phyloP scores from a whole-genome alignment of 768 basidiomycete species.

The Strobilomyces dryophilus region DNA sequence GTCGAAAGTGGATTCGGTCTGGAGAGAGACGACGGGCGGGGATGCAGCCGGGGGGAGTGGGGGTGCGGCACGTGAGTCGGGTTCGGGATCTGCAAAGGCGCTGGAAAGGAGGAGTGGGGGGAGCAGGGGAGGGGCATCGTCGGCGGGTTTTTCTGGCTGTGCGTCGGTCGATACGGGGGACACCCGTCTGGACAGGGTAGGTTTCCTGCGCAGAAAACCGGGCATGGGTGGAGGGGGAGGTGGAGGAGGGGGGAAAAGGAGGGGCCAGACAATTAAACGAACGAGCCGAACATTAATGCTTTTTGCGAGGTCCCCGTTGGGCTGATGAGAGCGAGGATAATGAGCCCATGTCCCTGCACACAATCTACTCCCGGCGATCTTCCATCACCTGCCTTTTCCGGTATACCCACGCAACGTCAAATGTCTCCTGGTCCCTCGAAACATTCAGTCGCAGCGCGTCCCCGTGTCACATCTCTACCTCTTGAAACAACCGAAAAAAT shows the following conservation, averaged over 20 bases:
- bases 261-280: constrained; percentile 8
- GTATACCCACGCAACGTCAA: constrained; percentile 5
- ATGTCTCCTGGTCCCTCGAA: constrained; percentile 1
- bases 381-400: constrained; percentile 15
- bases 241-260: not conserved
- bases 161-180: not conserved
- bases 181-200: constrained; percentile 20
- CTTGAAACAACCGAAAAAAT: not conserved
- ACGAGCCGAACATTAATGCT: constrained; percentile 5
- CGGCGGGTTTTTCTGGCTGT: not conserved
- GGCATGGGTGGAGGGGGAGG: constrained; percentile 34
- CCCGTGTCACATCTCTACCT: not conserved
- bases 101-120: constrained; percentile 42
- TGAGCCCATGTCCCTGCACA: constrained; percentile 5
- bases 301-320: constrained; percentile 1
- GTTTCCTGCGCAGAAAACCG: constrained; percentile 54
- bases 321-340: not conserved
- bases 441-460: constrained; percentile 6
- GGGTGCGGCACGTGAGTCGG: not conserved
- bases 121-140: constrained; percentile 25
- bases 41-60: constrained; percentile 15
- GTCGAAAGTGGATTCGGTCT: not conserved
- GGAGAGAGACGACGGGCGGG: constrained; percentile 6
- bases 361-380: constrained; percentile 17
- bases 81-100: constrained; percentile 28